These are phyloP conservation scores for Penicillium soppii DNA, from an alignment of 495 filamentous ascomycete genomes.

Conservation along the genomic window DNA sequence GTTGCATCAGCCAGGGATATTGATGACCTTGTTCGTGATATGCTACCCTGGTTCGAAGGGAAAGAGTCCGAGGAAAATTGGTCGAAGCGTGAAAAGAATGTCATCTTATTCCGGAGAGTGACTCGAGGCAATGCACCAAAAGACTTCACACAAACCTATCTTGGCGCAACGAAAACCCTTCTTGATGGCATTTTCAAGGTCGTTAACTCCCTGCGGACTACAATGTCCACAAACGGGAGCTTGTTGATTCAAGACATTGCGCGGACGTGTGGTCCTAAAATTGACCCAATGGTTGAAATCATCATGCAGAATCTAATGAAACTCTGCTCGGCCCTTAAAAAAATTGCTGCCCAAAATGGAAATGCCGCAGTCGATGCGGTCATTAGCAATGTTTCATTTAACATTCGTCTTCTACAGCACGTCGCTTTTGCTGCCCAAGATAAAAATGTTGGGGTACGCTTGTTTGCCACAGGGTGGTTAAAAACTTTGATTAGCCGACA, in stretches of 20 bases:
- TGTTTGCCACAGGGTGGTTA: slow-evolving; percentile 79
- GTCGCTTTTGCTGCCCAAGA: slow-evolving; percentile 77
- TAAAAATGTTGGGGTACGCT: slow-evolving; percentile 84
- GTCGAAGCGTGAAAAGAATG: slow-evolving; percentile 76
- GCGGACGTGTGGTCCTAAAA: slow-evolving; percentile 65
- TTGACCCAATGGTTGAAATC: slow-evolving; percentile 89
- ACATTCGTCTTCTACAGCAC: slow-evolving; percentile 76
- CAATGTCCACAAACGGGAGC: slow-evolving; percentile 80
- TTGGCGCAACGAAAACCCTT: slow-evolving; percentile 66
- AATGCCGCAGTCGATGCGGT: slow-evolving; percentile 74
- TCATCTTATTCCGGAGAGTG: slow-evolving; percentile 71
- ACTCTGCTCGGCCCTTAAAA: slow-evolving; percentile 82
- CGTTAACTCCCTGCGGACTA: slow-evolving; percentile 82
- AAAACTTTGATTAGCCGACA: slow-evolving; percentile 78
- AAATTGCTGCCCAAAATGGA: slow-evolving; percentile 78
- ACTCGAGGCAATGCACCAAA: slow-evolving; percentile 80
- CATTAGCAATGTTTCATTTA: slow-evolving; percentile 75
- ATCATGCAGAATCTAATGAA: slow-evolving; percentile 88
- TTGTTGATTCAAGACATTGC: slow-evolving; percentile 85
- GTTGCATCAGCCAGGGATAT: slow-evolving; percentile 79
- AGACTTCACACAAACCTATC: slow-evolving; percentile 68
- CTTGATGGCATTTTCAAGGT: slow-evolving; percentile 91
- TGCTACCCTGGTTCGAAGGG: slow-evolving; percentile 82
- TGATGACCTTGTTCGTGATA: slow-evolving; percentile 77
- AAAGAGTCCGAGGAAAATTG: slow-evolving; percentile 91